These are phyloP conservation scores for Rosa persica DNA, from an alignment of 306 rosid species.

Conservation along the genomic window DNA sequence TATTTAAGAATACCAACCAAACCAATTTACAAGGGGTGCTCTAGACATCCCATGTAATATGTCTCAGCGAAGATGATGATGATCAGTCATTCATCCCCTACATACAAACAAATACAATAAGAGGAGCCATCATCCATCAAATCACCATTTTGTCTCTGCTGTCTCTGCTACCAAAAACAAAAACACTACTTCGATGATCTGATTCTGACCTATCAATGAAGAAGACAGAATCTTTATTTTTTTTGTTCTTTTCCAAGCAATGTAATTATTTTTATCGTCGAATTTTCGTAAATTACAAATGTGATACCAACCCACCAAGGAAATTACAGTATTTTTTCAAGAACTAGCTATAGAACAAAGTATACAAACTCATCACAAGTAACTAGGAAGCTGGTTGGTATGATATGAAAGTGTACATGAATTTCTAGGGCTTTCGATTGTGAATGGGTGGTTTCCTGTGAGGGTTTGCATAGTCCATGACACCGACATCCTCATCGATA, in stretches of 20 bases:
- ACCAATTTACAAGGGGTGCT: slow-evolving; percentile 10
- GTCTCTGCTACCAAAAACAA: neutral
- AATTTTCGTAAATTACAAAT: neutral
- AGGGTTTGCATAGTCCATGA: slow-evolving; percentile 77
- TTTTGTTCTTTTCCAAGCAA: neutral
- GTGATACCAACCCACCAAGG: neutral
- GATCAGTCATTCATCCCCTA: slow-evolving; percentile 3
- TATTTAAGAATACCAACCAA: slow-evolving; percentile 3
- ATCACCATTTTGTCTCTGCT: slow-evolving; percentile 9
- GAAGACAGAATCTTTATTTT: neutral
- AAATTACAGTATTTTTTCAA: slow-evolving; percentile 6
- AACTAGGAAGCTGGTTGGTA: neutral
- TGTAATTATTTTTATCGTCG: neutral
- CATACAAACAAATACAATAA: slow-evolving; percentile 5
- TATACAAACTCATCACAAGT: neutral
- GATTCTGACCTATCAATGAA: neutral
- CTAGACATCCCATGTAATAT: slow-evolving; percentile 15
- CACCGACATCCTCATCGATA: slow-evolving; percentile 45
- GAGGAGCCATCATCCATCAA: slow-evolving; percentile 21
- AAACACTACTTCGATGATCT: neutral
- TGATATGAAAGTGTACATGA: neutral
- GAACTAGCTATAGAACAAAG: slow-evolving; percentile 1
- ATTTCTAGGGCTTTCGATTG: slow-evolving; percentile 53
- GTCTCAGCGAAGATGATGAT: slow-evolving; percentile 4
- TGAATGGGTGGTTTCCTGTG: slow-evolving; percentile 93